Conservation (phyloP, 352 stramenopile genomes). For the Phytophthora pisi region DNA sequence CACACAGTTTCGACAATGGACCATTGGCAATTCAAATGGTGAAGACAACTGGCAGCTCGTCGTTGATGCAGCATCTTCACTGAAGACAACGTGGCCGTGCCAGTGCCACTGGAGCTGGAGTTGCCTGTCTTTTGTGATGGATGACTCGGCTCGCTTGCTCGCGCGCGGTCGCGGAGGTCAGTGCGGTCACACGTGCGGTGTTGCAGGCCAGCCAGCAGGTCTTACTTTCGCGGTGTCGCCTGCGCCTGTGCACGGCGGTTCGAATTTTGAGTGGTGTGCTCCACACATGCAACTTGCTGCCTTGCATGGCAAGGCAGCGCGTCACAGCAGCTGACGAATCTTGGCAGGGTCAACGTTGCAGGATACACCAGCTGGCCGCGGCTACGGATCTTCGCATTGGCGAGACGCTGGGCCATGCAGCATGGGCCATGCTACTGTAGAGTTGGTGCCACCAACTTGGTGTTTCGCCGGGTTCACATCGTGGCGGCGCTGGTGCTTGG, state of each 20-base stretch:
- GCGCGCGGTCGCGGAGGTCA: not conserved
- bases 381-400: slow-evolving; percentile 11
- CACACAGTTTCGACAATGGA: too few species aligned
- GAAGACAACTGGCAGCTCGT: too few species aligned
- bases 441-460: not conserved
- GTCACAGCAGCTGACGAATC: not conserved
- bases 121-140: not conserved
- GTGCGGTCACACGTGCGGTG: not conserved
- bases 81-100: too few species aligned
- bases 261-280: slow-evolving; percentile 17
- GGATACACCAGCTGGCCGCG: not conserved
- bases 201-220: not conserved
- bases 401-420: slow-evolving; percentile 1
- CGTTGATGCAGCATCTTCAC: too few species aligned
- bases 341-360: not conserved
- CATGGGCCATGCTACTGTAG: not conserved
- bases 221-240: not conserved
- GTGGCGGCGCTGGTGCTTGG: slow-evolving; percentile 14
- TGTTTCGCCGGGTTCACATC: not conserved
- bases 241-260: slow-evolving; percentile 12
- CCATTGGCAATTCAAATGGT: too few species aligned
- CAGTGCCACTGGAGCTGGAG: too few species aligned
- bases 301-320: not conserved
- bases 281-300: too few species aligned
- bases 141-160: not conserved